Percentiles rank a stretch among this genome's conserved stretches.
Evolutionary conservation across 2,329 filamentous ascomycete species (phyloP).

Genomic region (Myriosclerotinia scirpicola): DNA sequence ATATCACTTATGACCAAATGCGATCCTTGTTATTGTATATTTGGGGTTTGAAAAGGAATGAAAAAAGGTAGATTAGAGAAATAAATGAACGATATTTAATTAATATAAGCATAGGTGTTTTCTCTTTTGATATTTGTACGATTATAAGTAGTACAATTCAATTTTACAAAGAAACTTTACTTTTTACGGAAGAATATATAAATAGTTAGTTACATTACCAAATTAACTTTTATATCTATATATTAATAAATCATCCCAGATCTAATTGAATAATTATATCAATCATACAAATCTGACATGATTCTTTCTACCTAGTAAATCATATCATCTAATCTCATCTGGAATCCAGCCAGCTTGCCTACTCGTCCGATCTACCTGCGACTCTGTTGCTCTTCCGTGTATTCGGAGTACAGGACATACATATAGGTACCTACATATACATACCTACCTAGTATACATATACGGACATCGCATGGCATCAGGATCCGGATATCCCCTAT

Average conservation of each 20-base stretch:
- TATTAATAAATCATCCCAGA: no score
- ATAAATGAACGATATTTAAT: no score
- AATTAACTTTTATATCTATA: no score
- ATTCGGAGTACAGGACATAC: constrained; percentile 4
- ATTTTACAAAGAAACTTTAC: neutral
- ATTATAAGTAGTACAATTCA: neutral
- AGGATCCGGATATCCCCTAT: neutral
- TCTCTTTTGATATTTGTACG: neutral
- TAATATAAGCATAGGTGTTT: neutral
- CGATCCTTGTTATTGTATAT: constrained; percentile 7
- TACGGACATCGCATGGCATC: no score
- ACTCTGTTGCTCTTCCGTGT: neutral
- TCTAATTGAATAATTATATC: no score
- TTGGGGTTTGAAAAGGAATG: no score
- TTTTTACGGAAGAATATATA: neutral
- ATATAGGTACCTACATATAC: neutral
- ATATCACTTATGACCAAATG: neutral
- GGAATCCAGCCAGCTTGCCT: neutral
- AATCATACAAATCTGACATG: no score
- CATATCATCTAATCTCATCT: constrained; percentile 11
- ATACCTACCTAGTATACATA: neutral
- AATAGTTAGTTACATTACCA: no score
- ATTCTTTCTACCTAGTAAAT: no score
- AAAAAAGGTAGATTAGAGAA: no score
- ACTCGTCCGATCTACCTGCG: constrained; percentile 12